A percentile compares a stretch with the other conserved stretches of the same genome.
Conservation (phyloP, 495 filamentous ascomycete genomes). For the Endocarpon pusillum region DNA sequence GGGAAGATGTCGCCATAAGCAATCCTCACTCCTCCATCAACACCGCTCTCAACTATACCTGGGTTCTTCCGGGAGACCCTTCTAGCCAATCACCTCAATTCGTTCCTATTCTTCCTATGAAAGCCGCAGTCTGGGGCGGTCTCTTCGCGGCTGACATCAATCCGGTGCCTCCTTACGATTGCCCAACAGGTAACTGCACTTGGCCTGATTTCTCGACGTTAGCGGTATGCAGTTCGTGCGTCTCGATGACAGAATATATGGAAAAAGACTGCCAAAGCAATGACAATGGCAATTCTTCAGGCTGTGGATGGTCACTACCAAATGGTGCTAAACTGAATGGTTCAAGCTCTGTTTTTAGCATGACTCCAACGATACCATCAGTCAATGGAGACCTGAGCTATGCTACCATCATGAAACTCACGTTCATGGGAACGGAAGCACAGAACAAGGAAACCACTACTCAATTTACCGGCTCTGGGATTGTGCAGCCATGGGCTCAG, state of each 20-base stretch:
- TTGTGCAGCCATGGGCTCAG: no score
- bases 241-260: constrained; percentile 14
- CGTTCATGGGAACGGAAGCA: no score
- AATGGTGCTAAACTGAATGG: no score
- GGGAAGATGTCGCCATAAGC: neutral
- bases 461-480: no score
- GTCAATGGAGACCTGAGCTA: constrained; percentile 8
- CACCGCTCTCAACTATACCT: constrained; percentile 4
- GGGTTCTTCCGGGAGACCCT: constrained; percentile 3
- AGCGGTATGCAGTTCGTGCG: constrained; percentile 13
- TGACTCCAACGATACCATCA: constrained; percentile 9
- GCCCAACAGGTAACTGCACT: constrained; percentile 15
- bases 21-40: neutral
- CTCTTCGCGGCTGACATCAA: constrained; percentile 18
- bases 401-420: constrained; percentile 13
- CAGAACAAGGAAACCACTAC: no score
- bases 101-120: constrained; percentile 16
- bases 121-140: constrained; percentile 18
- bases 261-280: constrained; percentile 7
- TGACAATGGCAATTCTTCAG: neutral
- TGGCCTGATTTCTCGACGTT: constrained; percentile 14
- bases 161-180: constrained; percentile 12
- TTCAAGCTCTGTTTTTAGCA: no score
- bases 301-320: constrained; percentile 15
- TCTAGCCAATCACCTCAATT: constrained; percentile 6